Percentiles rank a stretch among this genome's conserved stretches.
Evolutionary conservation across 139 green algal species (phyloP).

Genomic region (Chlamydomonas sp.): DNA sequence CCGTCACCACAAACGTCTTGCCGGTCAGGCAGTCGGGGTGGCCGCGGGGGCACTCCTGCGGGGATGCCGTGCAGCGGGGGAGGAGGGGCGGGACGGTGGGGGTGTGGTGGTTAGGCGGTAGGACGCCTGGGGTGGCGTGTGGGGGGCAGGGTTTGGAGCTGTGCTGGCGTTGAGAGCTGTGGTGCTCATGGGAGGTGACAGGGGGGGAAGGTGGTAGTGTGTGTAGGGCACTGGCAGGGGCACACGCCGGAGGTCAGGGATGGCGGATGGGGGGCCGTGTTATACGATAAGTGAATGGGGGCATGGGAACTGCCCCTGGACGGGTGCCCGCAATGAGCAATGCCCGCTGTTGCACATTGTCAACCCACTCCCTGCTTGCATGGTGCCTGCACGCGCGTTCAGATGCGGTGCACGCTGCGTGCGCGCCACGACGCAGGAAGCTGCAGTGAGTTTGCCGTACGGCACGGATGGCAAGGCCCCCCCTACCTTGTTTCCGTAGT

Average conservation of each 20-base stretch:
- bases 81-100: neutral
- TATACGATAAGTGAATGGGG: too few species aligned
- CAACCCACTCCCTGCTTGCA: too few species aligned
- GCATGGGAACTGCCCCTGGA: too few species aligned
- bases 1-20: conserved; percentile 93
- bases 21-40: conserved; percentile 88
- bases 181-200: too few species aligned
- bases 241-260: too few species aligned
- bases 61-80: too few species aligned
- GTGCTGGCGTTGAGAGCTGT: neutral
- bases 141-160: neutral
- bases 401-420: neutral
- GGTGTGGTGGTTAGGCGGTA: neutral
- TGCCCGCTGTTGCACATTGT: too few species aligned
- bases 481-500: conserved; percentile 54
- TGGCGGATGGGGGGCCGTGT: too few species aligned
- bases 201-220: too few species aligned
- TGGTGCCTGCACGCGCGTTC: too few species aligned
- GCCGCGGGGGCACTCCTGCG: conserved; percentile 71
- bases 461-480: neutral
- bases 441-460: neutral
- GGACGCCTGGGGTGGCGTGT: neutral
- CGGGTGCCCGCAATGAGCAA: too few species aligned
- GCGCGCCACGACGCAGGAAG: neutral
- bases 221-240: too few species aligned